These are phyloP conservation scores for Grosmannia serpens DNA, from an alignment of 2,329 filamentous ascomycete species.

Conservation along the genomic window DNA sequence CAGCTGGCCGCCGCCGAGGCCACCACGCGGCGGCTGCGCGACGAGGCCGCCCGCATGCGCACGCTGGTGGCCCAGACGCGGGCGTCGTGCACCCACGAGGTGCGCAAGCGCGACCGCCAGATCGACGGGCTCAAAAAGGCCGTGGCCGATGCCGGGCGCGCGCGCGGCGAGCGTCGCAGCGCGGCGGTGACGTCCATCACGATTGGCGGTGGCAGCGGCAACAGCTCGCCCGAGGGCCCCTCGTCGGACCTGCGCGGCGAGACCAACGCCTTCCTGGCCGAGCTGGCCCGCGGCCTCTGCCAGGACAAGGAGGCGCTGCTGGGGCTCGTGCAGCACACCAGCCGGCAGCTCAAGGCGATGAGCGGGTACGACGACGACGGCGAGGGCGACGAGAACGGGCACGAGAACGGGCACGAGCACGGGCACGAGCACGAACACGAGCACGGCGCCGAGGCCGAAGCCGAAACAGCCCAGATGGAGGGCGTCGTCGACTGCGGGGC, in stretches of 20 bases:
- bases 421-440: constrained; percentile 14
- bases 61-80: constrained; percentile 71
- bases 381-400: constrained; percentile 15
- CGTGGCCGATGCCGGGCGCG: constrained; percentile 58
- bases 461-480: neutral
- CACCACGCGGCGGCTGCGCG: constrained; percentile 64
- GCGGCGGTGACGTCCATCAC: constrained; percentile 45
- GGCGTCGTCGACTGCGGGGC: constrained; percentile 34
- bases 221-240: constrained; percentile 7
- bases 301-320: constrained; percentile 86
- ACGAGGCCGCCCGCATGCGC: constrained; percentile 72
- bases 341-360: constrained; percentile 60
- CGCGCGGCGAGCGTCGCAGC: constrained; percentile 43
- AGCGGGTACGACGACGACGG: constrained; percentile 33
- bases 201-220: constrained; percentile 31
- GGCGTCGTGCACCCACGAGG: constrained; percentile 77
- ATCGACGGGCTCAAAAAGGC: constrained; percentile 84
- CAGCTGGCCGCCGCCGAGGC: constrained; percentile 66
- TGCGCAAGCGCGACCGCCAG: constrained; percentile 80
- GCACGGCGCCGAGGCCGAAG: constrained; percentile 13
- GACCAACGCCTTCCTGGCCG: constrained; percentile 82
- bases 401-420: too few relatives aligned
- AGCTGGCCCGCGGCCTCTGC: constrained; percentile 69
- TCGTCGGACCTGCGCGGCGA: constrained; percentile 67
- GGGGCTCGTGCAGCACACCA: constrained; percentile 56